Base-by-base conservation (phyloP, 176 grass and related monocot species). In the Oryza nivara region DNA sequence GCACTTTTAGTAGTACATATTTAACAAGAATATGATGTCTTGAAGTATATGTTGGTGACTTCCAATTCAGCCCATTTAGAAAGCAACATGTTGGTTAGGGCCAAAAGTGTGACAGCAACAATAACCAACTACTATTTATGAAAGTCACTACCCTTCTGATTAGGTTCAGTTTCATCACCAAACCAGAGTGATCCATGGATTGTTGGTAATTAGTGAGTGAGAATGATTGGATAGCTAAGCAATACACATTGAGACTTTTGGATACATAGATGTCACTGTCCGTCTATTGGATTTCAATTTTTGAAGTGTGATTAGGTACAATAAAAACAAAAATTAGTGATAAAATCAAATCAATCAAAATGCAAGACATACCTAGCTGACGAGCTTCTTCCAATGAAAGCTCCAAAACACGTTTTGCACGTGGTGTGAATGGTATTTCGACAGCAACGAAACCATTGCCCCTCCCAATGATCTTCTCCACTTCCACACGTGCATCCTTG, bases 401-500 rank as follows among this genome's bases (percentile, higher is more conserved):
- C 73, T 95, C 92, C 49, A 95, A 86, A 92, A 95, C 88, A 78
- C 93, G 85, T 82, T 98, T 95, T 9, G 96, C 96, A 0, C 96
- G 92, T 73, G 93, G 91, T 44, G 96, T 98, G 80, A 98, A 95
- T 64, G 96, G 93, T 90, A 98, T 95, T 88, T 94, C 92, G 10
- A 97, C 89, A 80, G 92, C 95, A 78, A 95, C 96, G 80, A 98
- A 98, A 67, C 96, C 96, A 63, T 88, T 98, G 72, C 96, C 96
- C 16, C 89, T 88, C 43, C 96, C 96, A 74, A 98, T 93, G 74
- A 98, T 93, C 89, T 98, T 95, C 72, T 98, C 96, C 65, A 98
- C 96, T 84, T 98, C 96, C 32, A 92, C 96, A 16, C 93, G 86
- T 3, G 92, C 96, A 93, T 98, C 96, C 87, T 98, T 95, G 19